Base-by-base conservation (phyloP, 2,329 filamentous ascomycete genomes). In the Westerdykella aurantiaca region DNA sequence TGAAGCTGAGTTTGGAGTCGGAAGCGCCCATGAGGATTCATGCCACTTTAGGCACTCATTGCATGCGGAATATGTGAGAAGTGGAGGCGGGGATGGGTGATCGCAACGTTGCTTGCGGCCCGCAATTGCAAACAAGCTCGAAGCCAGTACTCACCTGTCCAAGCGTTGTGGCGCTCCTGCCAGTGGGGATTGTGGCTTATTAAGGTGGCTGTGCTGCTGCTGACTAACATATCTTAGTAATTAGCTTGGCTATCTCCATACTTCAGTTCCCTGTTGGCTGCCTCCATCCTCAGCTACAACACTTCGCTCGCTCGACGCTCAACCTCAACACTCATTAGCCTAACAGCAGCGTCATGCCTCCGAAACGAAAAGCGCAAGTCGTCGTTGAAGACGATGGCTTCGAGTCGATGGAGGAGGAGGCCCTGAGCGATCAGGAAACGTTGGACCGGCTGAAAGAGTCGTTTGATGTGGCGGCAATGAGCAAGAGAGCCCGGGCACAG, bases 1-100 rank as follows among this genome's bases (percentile, higher is more conserved):
- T 97, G 79, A 98, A 97, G 65, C 91, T 88, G 65, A 97, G 83
- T 79, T 97, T 97, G 61, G 91, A 97, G 74, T 97, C 91, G 72
- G 91, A 96, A 66, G 91, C 91, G 70, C 93, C 93, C 93, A 98
- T 98, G 56, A 68, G 64, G 46, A 57, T 58, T 52, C 62, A 63
- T 63, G 51, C 56, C 61, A 63, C 52, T 47, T 39, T 51, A 60
- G 47, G 48, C 46, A 52, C 46, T 53, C 55, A 58, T 53, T 43
- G 43, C 40, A 42, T 38, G 39, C 38, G 12, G 34, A 21, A 21
- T n/a, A 33, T 17, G 23, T 37, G 22, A 31, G 25, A 22, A 23
- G 18, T 23, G 29, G 21, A 31, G 43, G 25, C 17, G 17, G 16
- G 31, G n/a, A 16, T 12, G 10, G n/a, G 6, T 23, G 21, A 16